Evolutionary conservation across 116 monocot genomes (phyloP).

Genomic region (Cymodocea nodosa): DNA sequence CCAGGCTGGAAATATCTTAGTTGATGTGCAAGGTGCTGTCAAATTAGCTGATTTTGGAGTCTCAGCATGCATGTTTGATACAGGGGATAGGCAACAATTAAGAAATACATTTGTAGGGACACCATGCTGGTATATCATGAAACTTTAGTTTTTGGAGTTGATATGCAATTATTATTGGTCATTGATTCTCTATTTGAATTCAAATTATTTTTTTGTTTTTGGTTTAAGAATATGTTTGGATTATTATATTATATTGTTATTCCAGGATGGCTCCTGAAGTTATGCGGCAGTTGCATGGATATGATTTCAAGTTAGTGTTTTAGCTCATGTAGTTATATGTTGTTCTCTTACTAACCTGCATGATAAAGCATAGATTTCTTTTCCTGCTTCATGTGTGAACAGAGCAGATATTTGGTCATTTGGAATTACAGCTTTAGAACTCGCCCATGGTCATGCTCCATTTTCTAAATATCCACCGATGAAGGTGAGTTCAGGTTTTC

Average conservation of each 20-base stretch:
- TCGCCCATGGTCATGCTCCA: conserved; percentile 99
- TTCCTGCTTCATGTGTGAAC: conserved; percentile 13
- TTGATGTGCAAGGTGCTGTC: conserved; percentile 76
- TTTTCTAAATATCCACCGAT: conserved; percentile 98
- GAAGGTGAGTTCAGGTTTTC: conserved; percentile 42
- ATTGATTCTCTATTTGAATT: too few relatives aligned
- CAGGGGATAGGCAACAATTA: conserved; percentile 79
- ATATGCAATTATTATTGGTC: neutral
- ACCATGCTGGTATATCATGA: conserved; percentile 45
- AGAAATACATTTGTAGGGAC: conserved; percentile 99
- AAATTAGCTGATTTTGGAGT: conserved; percentile 97
- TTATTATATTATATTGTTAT: neutral
- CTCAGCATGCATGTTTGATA: conserved; percentile 97
- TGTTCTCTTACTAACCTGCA: neutral
- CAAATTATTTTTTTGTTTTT: neutral
- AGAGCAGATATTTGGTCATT: conserved; percentile 76
- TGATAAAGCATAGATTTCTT: neutral
- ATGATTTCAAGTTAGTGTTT: conserved; percentile 84
- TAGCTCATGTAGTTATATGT: neutral
- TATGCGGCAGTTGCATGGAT: conserved; percentile 90
- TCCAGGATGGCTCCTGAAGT: conserved; percentile 99
- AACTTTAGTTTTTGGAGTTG: neutral
- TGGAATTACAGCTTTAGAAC: conserved; percentile 83
- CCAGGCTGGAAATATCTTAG: conserved; percentile 90
- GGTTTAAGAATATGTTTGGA: neutral